Evolutionary conservation across 2,329 filamentous ascomycete species (phyloP), one percentile per base, ranked within the genome.

Genomic region (Ceratocystiopsis sp.): DNA sequence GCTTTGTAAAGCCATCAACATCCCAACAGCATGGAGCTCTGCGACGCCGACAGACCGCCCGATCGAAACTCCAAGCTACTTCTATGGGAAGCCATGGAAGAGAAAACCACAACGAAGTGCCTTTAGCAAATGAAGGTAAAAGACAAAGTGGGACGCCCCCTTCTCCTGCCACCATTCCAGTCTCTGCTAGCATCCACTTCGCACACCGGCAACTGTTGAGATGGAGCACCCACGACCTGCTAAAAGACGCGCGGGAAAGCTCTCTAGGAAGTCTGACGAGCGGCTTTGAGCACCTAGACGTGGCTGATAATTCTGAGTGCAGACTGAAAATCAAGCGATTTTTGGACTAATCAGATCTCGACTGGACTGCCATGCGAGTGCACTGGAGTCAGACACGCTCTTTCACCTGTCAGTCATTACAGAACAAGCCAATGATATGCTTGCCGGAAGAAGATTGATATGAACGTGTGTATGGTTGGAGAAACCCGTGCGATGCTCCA

Each of bases 131-230:
- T 10, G 25, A 29, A 29, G 10, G 25, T 29, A 49, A 47, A 9
- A 52, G 54, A 42, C 57, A 56, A 37, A 64, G 64, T 52, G 62
- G 63, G 66, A 65, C 46, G 57, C 54, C 54, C 38, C 45, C 52
- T 51, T 53, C 52, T n/a, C n/a, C n/a, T n/a, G 43, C 45, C 47
- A 41, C 42, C 46, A 42, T 45, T 42, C 33, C 35, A 44, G 25
- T 11, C 25, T 29, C 25, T 29, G 6, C 6, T 29, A 8, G 25
- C 25, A 29, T 11, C 10, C 25, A 29, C 25, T 29, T 11, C 10
- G 10, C 25, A 6, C 25, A 29, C 9, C 10, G 7, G 25, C 25
- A 29, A 29, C 10, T 8, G 6, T 29, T 8, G 25, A 29, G 25
- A 29, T 8, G 10, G 10, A 8, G 25, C 10, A 8, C 25, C 25